These are phyloP conservation scores for Coemansia sp. DNA, from an alignment of 192 early-diverging fungal genomes.

Conservation along the genomic window DNA sequence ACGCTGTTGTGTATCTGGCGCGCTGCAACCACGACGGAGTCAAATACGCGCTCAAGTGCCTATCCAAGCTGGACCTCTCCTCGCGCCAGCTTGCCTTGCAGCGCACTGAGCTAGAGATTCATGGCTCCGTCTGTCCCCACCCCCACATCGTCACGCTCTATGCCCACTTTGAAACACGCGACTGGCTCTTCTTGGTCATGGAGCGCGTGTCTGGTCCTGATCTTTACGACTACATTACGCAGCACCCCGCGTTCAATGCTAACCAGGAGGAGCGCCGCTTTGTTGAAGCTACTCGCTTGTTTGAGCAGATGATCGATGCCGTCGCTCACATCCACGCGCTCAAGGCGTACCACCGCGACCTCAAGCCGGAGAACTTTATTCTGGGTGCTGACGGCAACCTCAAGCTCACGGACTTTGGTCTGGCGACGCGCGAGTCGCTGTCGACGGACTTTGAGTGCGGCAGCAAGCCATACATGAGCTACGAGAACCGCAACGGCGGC, in stretches of 20 bases:
- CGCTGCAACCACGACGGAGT: slow-evolving; percentile 56
- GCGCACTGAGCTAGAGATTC: slow-evolving; percentile 64
- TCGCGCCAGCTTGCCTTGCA: slow-evolving; percentile 63
- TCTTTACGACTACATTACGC: slow-evolving; percentile 57
- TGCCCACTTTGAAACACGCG: slow-evolving; percentile 61
- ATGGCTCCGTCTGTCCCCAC: slow-evolving; percentile 62
- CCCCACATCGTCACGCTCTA: slow-evolving; percentile 66
- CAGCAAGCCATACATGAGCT: slow-evolving; percentile 70
- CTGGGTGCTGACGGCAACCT: slow-evolving; percentile 63
- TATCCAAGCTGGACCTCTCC: slow-evolving; percentile 61
- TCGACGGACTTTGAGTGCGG: slow-evolving; percentile 90
- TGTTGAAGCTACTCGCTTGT: slow-evolving; percentile 53
- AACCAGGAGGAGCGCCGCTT: slow-evolving; percentile 54
- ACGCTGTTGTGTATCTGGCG: slow-evolving; percentile 74
- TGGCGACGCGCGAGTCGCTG: slow-evolving; percentile 76
- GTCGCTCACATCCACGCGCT: slow-evolving; percentile 71
- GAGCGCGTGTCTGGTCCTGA: slow-evolving; percentile 58
- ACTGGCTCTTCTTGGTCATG: slow-evolving; percentile 63
- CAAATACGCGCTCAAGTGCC: slow-evolving; percentile 71
- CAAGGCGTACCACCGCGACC: slow-evolving; percentile 87
- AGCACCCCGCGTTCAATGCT: slow-evolving; percentile 49
- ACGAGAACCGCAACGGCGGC: slow-evolving; percentile 59
- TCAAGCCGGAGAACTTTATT: slow-evolving; percentile 82
- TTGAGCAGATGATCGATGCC: slow-evolving; percentile 71
- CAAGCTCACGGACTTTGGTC: slow-evolving; percentile 92